These are phyloP conservation scores for Blastobotrys proliferans DNA, from an alignment of 1,139 yeast species.

Conservation along the genomic window DNA sequence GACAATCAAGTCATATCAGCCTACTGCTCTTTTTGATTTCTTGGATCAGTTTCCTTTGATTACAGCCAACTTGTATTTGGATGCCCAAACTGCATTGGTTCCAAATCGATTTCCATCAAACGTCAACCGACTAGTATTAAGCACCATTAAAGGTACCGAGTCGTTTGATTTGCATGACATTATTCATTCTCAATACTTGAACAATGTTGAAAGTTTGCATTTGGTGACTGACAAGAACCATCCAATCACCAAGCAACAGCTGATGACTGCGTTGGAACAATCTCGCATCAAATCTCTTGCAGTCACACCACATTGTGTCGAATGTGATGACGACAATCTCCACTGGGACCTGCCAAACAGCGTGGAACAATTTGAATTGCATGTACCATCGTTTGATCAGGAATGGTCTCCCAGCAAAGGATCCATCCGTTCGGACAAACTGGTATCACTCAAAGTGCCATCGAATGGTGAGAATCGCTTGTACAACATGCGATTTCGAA, in stretches of 20 bases:
- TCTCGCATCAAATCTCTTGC: slow-evolving; percentile 1
- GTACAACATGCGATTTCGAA: slow-evolving; percentile 14
- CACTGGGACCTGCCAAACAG: slow-evolving; percentile 10
- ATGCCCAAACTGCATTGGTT: slow-evolving; percentile 8
- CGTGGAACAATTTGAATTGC: slow-evolving; percentile 8
- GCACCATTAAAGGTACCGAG: slow-evolving; percentile 12
- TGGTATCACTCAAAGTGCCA: slow-evolving; percentile 10
- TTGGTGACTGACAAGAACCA: slow-evolving; percentile 11
- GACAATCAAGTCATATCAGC: slow-evolving; percentile 5
- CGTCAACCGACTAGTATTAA: slow-evolving; percentile 7
- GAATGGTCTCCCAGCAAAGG: slow-evolving; percentile 14
- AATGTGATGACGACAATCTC: slow-evolving; percentile 5
- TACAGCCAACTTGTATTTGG: slow-evolving; percentile 7
- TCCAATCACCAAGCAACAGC: slow-evolving; percentile 14
- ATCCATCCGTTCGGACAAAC: slow-evolving; percentile 6
- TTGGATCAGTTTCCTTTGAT: slow-evolving; percentile 1
- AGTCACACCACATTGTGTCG: slow-evolving; percentile 15
- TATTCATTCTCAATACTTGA: slow-evolving; percentile 3
- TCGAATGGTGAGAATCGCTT: slow-evolving; percentile 14
- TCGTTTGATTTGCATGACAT: slow-evolving; percentile 12
- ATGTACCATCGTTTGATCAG: slow-evolving; percentile 13
- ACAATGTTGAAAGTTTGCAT: slow-evolving; percentile 10
- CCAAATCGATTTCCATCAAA: slow-evolving; percentile 5
- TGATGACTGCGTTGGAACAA: slow-evolving; percentile 8
- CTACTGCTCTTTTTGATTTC: slow-evolving; percentile 3